phyloP scores from a whole-genome alignment of 495 filamentous ascomycete species.

The Lepidopterella palustris region DNA sequence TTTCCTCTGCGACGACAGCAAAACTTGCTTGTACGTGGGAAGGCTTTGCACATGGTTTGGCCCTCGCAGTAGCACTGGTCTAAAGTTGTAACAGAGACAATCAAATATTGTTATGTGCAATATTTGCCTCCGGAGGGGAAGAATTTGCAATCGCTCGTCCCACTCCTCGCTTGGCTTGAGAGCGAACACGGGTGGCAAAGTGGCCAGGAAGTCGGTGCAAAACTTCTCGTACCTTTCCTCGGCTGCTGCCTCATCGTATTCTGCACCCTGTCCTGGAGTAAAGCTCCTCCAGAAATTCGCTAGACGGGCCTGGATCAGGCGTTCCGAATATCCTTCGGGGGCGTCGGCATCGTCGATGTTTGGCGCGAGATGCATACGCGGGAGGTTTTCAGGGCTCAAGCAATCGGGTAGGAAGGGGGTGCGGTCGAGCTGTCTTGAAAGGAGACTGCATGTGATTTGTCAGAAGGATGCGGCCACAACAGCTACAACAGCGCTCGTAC shows the following conservation, averaged over 20 bases:
- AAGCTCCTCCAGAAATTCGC: conserved; percentile 26
- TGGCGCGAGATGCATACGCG: not conserved
- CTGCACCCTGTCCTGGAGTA: not conserved
- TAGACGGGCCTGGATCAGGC: conserved; percentile 26
- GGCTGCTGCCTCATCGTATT: conserved; percentile 16
- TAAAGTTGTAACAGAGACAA: conserved; percentile 31
- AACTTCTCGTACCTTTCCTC: conserved; percentile 31
- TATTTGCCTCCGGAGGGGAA: conserved; percentile 28
- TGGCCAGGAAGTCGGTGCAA: conserved; percentile 23
- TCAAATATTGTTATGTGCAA: conserved; percentile 32
- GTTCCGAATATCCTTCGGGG: conserved; percentile 25
- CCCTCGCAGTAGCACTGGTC: conserved; percentile 13
- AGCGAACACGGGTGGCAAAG: conserved; percentile 23
- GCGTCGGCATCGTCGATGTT: not conserved
- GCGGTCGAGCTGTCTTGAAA: conserved; percentile 13
- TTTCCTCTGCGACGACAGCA: conserved; percentile 22
- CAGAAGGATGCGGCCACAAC: not conserved
- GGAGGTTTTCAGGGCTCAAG: not conserved
- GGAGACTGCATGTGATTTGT: conserved; percentile 15
- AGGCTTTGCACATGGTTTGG: conserved; percentile 7
- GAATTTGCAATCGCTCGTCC: conserved; percentile 24
- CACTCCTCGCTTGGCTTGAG: conserved; percentile 25
- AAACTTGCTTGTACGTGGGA: conserved; percentile 5
- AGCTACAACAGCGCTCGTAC: not conserved
- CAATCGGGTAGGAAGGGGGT: not conserved